phyloP scores from a whole-genome alignment of 1,139 yeast species.

The Diutina rugosa region DNA sequence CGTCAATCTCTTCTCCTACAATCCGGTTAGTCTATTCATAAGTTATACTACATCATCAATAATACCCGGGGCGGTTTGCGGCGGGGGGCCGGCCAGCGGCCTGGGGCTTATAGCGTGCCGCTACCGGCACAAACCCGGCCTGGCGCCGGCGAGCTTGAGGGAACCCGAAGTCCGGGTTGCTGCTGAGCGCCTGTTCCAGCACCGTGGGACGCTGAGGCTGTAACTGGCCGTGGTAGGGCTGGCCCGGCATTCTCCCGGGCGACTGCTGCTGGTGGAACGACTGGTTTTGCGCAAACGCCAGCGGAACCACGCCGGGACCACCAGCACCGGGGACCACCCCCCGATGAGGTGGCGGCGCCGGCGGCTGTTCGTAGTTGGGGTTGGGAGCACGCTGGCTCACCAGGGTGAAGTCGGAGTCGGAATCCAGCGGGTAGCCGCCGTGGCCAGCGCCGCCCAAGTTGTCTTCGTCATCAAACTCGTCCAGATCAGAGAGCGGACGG shows the following conservation, averaged over 20 bases:
- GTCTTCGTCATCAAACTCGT: conserved; percentile 13
- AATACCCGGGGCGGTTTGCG: background rate
- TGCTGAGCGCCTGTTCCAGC: background rate
- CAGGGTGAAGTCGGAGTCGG: background rate
- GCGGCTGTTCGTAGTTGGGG: background rate
- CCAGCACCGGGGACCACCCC: background rate
- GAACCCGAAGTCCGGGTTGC: background rate
- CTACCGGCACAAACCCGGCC: conserved; percentile 2
- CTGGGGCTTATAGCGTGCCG: background rate
- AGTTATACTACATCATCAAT: background rate
- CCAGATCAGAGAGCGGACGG: conserved; percentile 32
- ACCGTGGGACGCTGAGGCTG: background rate
- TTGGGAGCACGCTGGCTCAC: conserved; percentile 1
- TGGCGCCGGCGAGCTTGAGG: background rate
- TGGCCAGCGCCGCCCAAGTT: background rate
- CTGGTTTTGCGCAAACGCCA: background rate
- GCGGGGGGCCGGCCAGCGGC: conserved; percentile 1
- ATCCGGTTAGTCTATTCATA: background rate
- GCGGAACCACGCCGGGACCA: background rate
- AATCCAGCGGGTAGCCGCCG: background rate
- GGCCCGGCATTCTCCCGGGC: background rate
- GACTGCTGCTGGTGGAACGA: background rate
- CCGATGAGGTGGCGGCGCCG: background rate
- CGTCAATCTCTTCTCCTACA: no score
- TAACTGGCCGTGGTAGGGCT: background rate